Percentiles rank a stretch among this genome's conserved stretches.
These are phyloP conservation scores for Hirschfeldia incana DNA, from an alignment of 345 rosid genomes.

Conservation along the genomic window DNA sequence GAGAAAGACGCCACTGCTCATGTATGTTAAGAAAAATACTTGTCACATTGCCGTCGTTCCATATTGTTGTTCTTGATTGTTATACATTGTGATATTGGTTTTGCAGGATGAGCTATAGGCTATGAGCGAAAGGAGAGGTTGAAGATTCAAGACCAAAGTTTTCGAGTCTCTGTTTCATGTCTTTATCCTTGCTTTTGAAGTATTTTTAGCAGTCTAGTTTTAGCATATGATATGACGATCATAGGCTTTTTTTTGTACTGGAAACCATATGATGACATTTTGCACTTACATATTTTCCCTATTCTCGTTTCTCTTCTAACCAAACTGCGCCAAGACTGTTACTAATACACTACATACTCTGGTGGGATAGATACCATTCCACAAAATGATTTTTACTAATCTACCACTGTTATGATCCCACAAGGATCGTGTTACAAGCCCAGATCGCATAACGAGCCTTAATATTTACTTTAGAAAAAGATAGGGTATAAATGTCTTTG, in stretches of 20 bases:
- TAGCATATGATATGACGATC: slow-evolving; percentile 16
- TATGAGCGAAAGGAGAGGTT: slow-evolving; percentile 1
- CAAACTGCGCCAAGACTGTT: no score
- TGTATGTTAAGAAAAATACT: slow-evolving; percentile 36
- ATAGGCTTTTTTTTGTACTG: background rate
- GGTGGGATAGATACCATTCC: background rate
- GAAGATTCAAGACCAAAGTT: slow-evolving; percentile 24
- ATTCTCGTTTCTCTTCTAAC: background rate
- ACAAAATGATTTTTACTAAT: background rate
- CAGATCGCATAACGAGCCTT: background rate
- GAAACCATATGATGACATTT: background rate
- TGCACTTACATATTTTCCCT: slow-evolving; percentile 1
- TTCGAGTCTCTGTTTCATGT: background rate
- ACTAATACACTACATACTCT: no score
- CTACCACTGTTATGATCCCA: background rate
- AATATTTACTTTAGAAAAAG: background rate
- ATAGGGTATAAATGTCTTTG: slow-evolving; percentile 9
- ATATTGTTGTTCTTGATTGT: background rate
- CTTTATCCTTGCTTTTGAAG: background rate
- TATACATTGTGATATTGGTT: background rate
- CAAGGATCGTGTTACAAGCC: background rate
- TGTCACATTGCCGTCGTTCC: background rate
- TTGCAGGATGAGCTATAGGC: slow-evolving; percentile 84
- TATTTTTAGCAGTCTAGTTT: slow-evolving; percentile 20
- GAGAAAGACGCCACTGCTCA: slow-evolving; percentile 47